A percentile compares a stretch with the other conserved stretches of the same genome.
phyloP scores from a whole-genome alignment of 2,329 filamentous ascomycete species.

The Fusarium nurragi region DNA sequence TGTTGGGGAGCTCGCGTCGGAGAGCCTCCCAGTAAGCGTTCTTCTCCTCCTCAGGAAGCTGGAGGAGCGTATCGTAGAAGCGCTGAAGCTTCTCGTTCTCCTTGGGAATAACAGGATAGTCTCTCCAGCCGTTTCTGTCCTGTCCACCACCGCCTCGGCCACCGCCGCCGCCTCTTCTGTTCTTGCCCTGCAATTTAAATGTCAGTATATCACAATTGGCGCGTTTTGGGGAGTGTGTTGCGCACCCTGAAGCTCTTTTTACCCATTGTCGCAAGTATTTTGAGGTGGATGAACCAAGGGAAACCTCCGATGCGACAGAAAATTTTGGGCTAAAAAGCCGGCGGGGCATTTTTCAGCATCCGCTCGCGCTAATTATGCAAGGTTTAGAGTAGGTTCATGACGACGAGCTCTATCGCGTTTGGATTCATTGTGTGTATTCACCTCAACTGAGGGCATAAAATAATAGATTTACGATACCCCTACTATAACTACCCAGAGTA shows the following conservation, averaged over 20 bases:
- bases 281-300: conserved; percentile 26
- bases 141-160: conserved; percentile 45
- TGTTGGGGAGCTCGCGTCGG: conserved; percentile 89
- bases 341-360: conserved; percentile 33
- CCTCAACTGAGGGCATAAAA: not conserved
- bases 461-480: too few relatives aligned
- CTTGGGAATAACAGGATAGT: conserved; percentile 66
- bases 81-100: conserved; percentile 84
- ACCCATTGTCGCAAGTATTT: conserved; percentile 48
- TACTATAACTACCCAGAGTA: too few relatives aligned
- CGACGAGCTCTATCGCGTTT: not conserved
- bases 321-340: conserved; percentile 40
- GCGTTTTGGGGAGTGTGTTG: not conserved
- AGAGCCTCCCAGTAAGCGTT: conserved; percentile 85
- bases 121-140: conserved; percentile 45
- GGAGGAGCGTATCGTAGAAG: conserved; percentile 83
- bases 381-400: conserved; percentile 9
- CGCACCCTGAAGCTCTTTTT: conserved; percentile 52
- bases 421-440: not conserved
- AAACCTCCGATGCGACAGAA: conserved; percentile 39
- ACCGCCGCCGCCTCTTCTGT: conserved; percentile 50
- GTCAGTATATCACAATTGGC: conserved; percentile 38
- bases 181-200: conserved; percentile 47
- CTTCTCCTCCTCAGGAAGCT: conserved; percentile 81
- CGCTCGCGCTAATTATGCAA: conserved; percentile 34